Base-by-base conservation (phyloP, 805 yeast genomes). In the Suhomyces faveliae region DNA sequence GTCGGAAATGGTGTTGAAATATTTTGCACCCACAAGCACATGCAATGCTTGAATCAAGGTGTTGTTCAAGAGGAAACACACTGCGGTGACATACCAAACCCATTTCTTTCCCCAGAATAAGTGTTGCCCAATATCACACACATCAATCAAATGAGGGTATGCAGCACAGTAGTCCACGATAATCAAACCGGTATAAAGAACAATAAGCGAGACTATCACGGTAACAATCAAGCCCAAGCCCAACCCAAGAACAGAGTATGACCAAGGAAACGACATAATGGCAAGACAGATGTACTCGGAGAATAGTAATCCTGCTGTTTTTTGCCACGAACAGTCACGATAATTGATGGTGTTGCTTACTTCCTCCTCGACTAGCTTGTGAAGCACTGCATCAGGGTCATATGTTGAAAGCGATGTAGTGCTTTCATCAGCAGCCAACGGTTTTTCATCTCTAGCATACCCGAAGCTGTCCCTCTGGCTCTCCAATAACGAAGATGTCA, bases 261-360 rank as follows among this genome's bases (percentile, higher is more conserved):
- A 77, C 84, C 84, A 79, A 0, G 86, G 86, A 59, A 81, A 81
- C n/a, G 83, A 77, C 81, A 81, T 73, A 49, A 80, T 79, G 11
- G 85, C 85, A 51, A 81, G 67, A 54, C 84, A 81, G 25, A 80
- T 79, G 59, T 81, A 81, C 59, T 81, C 85, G 1, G 82, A 76
- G 51, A 81, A 78, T 45, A 81, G 63, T 35, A 81, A 67, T n/a
- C 82, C 83, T 1, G 85, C 81, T 0, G 85, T 79, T 51, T 72
- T 77, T 53, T 74, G 77, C 84, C 84, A 80, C 22, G 83, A 73
- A 52, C 84, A 79, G 17, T 74, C 66, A 43, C 77, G 63, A 54
- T 77, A 80, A 58, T 79, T 69, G 60, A 80, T 78, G 22, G 52
- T 38, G 46, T 58, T 56, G 19, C 29, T 46, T 13, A 53, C 51